Conservation (phyloP, 331 rosid genomes). For the Malus hybrid region DNA sequence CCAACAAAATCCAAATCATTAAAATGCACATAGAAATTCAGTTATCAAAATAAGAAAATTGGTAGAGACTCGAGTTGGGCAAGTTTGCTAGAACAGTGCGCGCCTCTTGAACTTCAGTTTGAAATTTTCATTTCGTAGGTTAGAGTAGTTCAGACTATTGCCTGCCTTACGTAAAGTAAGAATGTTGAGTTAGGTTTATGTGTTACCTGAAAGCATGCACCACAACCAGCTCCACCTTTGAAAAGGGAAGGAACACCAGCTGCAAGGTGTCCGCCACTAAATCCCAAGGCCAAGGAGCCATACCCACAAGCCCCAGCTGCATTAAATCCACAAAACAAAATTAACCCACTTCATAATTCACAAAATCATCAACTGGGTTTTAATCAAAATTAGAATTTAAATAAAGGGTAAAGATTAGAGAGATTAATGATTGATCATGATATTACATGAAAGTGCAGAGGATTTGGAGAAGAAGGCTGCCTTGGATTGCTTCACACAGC, state of each 20-base stretch:
- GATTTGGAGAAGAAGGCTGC: constrained; percentile 52
- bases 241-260: constrained; percentile 61
- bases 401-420: neutral
- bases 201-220: constrained; percentile 76
- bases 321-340: constrained; percentile 17
- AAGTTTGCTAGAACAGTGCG: neutral
- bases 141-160: neutral
- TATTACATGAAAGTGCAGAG: constrained; percentile 55
- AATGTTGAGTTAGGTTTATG: neutral
- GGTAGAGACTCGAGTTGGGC: neutral
- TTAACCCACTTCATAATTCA: constrained; percentile 17
- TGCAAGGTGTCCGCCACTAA: constrained; percentile 49
- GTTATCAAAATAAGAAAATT: neutral
- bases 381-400: neutral
- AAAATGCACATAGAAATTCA: neutral
- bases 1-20: neutral
- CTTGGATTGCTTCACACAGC: constrained; percentile 53
- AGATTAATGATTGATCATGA: neutral
- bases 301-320: constrained; percentile 97
- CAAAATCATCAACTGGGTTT: constrained; percentile 4
- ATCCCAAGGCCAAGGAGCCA: constrained; percentile 49
- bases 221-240: constrained; percentile 78
- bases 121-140: no score
- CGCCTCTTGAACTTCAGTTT: no score
- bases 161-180: neutral